Conservation (phyloP, 2,329 filamentous ascomycete species). For the Stylonectria norvegica region DNA sequence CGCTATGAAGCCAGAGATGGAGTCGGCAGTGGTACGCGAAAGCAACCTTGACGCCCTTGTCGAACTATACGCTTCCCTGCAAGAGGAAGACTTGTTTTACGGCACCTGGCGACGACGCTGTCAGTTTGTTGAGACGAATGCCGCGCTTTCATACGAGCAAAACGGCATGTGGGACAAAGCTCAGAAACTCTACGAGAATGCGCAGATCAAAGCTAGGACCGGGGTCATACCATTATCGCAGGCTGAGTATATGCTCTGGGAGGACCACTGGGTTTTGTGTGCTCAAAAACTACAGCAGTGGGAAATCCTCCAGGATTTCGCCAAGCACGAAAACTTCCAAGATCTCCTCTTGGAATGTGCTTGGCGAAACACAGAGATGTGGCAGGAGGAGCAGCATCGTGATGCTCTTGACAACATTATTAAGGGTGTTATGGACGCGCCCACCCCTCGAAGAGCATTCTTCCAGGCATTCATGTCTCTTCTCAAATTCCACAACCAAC, state of each 20-base stretch:
- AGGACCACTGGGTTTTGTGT: constrained; percentile 98
- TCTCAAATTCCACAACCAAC: constrained; percentile 88
- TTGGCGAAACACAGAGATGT: constrained; percentile 94
- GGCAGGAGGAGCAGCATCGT: constrained; percentile 80
- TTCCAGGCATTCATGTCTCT: constrained; percentile 99
- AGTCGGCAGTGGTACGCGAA: constrained; percentile 80
- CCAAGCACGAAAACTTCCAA: constrained; percentile 98
- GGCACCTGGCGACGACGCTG: constrained; percentile 93
- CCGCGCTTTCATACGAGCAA: constrained; percentile 95
- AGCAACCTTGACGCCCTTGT: constrained; percentile 96
- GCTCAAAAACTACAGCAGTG: constrained; percentile 98
- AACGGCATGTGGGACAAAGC: constrained; percentile 99
- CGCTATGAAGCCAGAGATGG: constrained; percentile 77
- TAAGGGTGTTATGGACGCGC: constrained; percentile 96
- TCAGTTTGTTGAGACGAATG: constrained; percentile 96
- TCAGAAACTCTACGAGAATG: constrained; percentile 92
- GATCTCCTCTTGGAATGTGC: constrained; percentile 92
- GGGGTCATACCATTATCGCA: constrained; percentile 95
- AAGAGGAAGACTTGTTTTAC: constrained; percentile 97
- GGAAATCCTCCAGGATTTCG: constrained; percentile 96
- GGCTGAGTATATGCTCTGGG: constrained; percentile 98
- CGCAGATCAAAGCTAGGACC: constrained; percentile 94
- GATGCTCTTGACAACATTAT: constrained; percentile 90
- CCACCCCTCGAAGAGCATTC: constrained; percentile 88
- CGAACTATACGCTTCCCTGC: constrained; percentile 83